Evolutionary conservation across 2,329 filamentous ascomycete genomes (phyloP).

Genomic region (Neocatenulostroma microsporum): DNA sequence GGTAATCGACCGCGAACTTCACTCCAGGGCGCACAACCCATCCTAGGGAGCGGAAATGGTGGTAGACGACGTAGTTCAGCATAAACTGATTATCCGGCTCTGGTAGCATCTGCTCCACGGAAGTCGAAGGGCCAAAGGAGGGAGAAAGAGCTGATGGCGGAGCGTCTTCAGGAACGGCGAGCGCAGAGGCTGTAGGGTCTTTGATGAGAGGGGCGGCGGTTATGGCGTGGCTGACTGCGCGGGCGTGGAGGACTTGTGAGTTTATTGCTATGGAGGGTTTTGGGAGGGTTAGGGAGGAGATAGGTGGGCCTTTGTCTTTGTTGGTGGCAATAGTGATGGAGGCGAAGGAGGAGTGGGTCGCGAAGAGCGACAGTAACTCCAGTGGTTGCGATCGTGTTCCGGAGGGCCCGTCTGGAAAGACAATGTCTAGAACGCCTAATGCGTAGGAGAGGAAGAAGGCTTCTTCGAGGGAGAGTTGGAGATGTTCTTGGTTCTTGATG

Average conservation of each 20-base stretch:
- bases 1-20: conserved; percentile 90
- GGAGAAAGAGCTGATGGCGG: conserved; percentile 29
- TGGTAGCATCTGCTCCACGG: too few species aligned
- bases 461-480: conserved; percentile 87
- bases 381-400: conserved; percentile 33
- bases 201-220: background rate
- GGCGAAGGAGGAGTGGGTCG: conserved; percentile 32
- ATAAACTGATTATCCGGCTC: conserved; percentile 75
- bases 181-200: conserved; percentile 1
- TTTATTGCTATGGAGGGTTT: conserved; percentile 2
- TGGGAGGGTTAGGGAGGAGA: conserved; percentile 34
- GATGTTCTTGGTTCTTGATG: conserved; percentile 62
- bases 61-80: conserved; percentile 80
- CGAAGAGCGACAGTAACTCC: conserved; percentile 52
- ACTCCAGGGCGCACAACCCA: conserved; percentile 90
- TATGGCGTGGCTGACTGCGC: conserved; percentile 4
- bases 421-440: conserved; percentile 63
- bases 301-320: conserved; percentile 59
- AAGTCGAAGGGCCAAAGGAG: conserved; percentile 7
- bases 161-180: background rate
- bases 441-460: conserved; percentile 83
- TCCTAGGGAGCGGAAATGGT: conserved; percentile 90
- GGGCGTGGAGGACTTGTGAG: conserved; percentile 4
- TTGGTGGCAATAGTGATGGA: too few species aligned
- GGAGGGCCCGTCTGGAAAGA: conserved; percentile 23